A percentile compares a stretch with the other conserved stretches of the same genome.
phyloP scores from a whole-genome alignment of 2,329 filamentous ascomycete genomes.

The Juglanconis sp. region DNA sequence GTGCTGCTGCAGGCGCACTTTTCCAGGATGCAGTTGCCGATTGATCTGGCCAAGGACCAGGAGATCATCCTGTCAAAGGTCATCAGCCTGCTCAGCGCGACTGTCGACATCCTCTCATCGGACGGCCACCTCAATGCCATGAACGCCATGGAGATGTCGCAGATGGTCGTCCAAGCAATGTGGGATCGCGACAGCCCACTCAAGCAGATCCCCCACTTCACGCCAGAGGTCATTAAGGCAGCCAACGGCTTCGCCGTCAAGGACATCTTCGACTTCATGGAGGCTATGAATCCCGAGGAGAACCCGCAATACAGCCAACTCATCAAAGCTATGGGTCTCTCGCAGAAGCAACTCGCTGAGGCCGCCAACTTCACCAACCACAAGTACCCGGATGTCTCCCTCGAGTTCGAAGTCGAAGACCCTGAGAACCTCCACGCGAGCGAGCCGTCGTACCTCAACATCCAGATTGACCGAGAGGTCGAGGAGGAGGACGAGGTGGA shows the following conservation, averaged over 20 bases:
- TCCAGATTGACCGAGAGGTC: constrained; percentile 81
- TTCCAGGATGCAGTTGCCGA: constrained; percentile 91
- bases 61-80: constrained; percentile 82
- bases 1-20: constrained; percentile 97
- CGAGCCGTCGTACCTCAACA: constrained; percentile 75
- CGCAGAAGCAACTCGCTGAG: constrained; percentile 77
- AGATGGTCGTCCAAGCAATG: constrained; percentile 99
- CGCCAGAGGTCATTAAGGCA: constrained; percentile 75
- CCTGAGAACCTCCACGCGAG: constrained; percentile 76
- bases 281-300: constrained; percentile 94
- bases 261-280: constrained; percentile 97
- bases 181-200: constrained; percentile 97
- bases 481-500: constrained; percentile 72
- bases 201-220: constrained; percentile 97
- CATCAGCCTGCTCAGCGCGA: constrained; percentile 82
- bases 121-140: constrained; percentile 96
- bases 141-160: constrained; percentile 98
- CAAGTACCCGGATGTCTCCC: constrained; percentile 91
- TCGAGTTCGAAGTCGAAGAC: constrained; percentile 84
- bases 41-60: constrained; percentile 94
- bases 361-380: constrained; percentile 95
- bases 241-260: constrained; percentile 82
- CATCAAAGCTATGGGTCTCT: constrained; percentile 73
- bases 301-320: constrained; percentile 78
- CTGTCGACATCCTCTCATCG: constrained; percentile 91